phyloP scores from a whole-genome alignment of 345 rosid genomes.

The Syzygium oleosum region DNA sequence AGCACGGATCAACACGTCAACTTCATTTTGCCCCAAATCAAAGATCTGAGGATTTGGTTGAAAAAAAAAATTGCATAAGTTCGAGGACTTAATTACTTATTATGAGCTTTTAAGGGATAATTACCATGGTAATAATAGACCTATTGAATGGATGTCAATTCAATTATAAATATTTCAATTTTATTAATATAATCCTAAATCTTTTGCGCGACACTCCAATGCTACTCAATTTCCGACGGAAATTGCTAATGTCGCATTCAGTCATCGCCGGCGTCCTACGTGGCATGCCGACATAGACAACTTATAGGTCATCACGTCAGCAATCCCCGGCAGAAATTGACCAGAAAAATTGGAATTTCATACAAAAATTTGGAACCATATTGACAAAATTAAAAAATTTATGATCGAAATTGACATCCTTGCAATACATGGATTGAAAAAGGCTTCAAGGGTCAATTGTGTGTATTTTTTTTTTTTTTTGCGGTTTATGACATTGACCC shows the following conservation, averaged over 20 bases:
- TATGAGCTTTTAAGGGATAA: no score
- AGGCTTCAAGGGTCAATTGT: neutral
- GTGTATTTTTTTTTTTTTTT: neutral
- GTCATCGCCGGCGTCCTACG: rapidly evolving
- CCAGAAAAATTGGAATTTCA: rapidly evolving
- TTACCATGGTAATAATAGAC: neutral
- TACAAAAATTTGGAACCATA: neutral
- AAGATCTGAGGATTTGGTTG: neutral
- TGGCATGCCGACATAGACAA: neutral
- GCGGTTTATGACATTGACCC: neutral
- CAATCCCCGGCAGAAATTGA: rapidly evolving
- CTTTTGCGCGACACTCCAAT: neutral
- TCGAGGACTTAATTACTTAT: neutral
- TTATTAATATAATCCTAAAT: neutral
- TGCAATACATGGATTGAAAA: no score
- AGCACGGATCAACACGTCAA: rapidly evolving
- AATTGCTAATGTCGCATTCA: rapidly evolving
- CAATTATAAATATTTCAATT: neutral
- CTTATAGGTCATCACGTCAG: neutral
- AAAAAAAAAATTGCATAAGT: neutral
- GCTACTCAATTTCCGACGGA: rapidly evolving
- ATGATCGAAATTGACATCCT: no score
- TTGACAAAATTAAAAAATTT: no score
- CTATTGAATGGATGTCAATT: neutral
- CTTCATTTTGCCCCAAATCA: neutral